These are phyloP conservation scores for Phytophthora citricola DNA, from an alignment of 352 stramenopile genomes.

Conservation along the genomic window DNA sequence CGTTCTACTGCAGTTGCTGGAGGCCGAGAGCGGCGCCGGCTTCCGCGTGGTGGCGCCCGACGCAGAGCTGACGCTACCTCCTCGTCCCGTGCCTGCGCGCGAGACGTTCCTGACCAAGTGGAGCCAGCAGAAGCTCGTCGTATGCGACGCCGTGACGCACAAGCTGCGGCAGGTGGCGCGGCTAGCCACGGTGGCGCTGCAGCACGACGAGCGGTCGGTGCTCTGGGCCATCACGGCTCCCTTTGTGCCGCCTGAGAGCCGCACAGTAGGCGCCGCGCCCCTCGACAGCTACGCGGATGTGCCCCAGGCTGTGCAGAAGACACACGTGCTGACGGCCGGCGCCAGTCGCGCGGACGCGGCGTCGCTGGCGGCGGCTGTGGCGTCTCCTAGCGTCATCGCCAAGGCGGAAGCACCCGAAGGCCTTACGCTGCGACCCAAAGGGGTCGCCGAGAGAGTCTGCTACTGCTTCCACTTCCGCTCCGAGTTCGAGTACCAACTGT, in stretches of 20 bases:
- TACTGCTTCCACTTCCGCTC: slow-evolving; percentile 77
- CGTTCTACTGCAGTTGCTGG: slow-evolving; percentile 54
- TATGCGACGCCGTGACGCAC: slow-evolving; percentile 58
- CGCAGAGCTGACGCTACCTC: slow-evolving; percentile 50
- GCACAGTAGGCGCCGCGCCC: slow-evolving; percentile 24
- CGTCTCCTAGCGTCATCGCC: slow-evolving; percentile 18
- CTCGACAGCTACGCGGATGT: slow-evolving; percentile 20
- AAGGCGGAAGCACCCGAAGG: slow-evolving; percentile 7
- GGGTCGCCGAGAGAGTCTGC: slow-evolving; percentile 36
- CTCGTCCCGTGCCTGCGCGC: not conserved
- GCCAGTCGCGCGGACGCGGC: slow-evolving; percentile 12
- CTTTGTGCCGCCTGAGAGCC: slow-evolving; percentile 6
- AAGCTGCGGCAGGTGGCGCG: slow-evolving; percentile 63
- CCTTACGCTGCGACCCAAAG: slow-evolving; percentile 9
- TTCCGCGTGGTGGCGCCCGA: slow-evolving; percentile 67
- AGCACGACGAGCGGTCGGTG: slow-evolving; percentile 47
- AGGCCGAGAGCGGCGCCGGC: slow-evolving; percentile 32
- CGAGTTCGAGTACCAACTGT: slow-evolving; percentile 60
- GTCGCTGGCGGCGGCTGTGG: slow-evolving; percentile 22
- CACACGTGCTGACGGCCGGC: slow-evolving; percentile 13
- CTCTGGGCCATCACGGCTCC: slow-evolving; percentile 53
- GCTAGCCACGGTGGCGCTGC: slow-evolving; percentile 46
- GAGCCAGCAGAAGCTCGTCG: slow-evolving; percentile 62
- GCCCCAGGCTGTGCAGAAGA: slow-evolving; percentile 16
- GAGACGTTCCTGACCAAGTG: slow-evolving; percentile 29